Conservation (phyloP, 192 early-diverging fungal species). For the Polychytrium aggregatum region DNA sequence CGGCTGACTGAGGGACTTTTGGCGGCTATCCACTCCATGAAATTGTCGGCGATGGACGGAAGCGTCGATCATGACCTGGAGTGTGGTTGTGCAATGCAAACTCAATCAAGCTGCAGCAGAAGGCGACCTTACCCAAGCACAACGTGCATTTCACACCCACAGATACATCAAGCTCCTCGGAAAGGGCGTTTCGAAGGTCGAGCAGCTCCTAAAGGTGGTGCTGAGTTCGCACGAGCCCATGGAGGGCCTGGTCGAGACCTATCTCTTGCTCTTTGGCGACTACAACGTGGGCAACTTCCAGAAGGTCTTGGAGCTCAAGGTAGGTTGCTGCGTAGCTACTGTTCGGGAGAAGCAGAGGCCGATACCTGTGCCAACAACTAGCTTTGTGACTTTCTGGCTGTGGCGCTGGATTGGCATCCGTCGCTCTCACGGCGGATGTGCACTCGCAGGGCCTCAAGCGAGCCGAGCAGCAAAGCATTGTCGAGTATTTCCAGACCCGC, state of each 20-base stretch:
- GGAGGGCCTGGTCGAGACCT: slow-evolving; percentile 78
- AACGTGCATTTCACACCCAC: not conserved
- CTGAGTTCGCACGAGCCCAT: slow-evolving; percentile 73
- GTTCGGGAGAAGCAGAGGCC: too few relatives aligned
- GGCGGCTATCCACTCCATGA: too few relatives aligned
- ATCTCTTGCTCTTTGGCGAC: slow-evolving; percentile 74
- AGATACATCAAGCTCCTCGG: slow-evolving; percentile 80
- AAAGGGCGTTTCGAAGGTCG: slow-evolving; percentile 66
- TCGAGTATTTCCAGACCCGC: not conserved
- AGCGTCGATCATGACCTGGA: not conserved
- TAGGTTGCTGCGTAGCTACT: too few relatives aligned
- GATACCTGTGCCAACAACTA: too few relatives aligned
- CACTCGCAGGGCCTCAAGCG: too few relatives aligned
- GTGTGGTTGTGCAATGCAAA: not conserved
- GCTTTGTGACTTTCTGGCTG: too few relatives aligned
- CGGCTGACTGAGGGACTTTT: too few relatives aligned
- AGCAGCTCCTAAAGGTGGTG: slow-evolving; percentile 81
- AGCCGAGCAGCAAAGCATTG: not conserved
- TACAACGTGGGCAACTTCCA: slow-evolving; percentile 57
- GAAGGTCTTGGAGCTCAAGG: slow-evolving; percentile 78
- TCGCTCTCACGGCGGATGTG: too few relatives aligned
- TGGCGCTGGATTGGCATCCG: too few relatives aligned
- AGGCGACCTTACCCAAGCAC: not conserved
- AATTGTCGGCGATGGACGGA: too few relatives aligned
- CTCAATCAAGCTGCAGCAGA: not conserved